Evolutionary conservation across 495 filamentous ascomycete species (phyloP).

Genomic region (Lasiosphaeriaceae sp.): DNA sequence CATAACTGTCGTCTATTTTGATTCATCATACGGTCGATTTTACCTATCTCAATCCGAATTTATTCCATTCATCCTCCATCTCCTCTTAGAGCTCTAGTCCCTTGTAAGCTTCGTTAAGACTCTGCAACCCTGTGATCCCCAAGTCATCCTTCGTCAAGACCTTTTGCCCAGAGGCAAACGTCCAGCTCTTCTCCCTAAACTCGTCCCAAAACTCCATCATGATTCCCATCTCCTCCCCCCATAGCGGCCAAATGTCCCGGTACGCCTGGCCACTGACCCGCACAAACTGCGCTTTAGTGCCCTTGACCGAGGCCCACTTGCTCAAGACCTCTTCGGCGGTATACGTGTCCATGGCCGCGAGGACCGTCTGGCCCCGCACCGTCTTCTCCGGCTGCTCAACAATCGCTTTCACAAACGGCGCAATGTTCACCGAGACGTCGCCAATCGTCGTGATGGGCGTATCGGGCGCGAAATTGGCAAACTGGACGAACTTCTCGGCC

Average conservation of each 20-base stretch:
- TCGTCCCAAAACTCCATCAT: slow-evolving; percentile 41
- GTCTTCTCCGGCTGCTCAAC: slow-evolving; percentile 34
- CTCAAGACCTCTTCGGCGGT: slow-evolving; percentile 34
- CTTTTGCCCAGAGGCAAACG: no score
- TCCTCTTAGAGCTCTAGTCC: no score
- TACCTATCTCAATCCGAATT: no score
- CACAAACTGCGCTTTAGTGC: slow-evolving; percentile 24
- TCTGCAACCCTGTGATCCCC: no score
- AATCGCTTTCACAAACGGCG: slow-evolving; percentile 36
- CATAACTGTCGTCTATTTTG: no score
- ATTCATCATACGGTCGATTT: no score
- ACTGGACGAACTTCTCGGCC: slow-evolving; percentile 31
- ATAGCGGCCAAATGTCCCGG: slow-evolving; percentile 32
- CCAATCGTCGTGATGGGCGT: slow-evolving; percentile 37
- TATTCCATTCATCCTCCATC: no score
- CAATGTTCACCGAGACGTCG: slow-evolving; percentile 35
- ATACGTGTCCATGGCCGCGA: slow-evolving; percentile 21
- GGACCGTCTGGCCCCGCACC: slow-evolving; percentile 28
- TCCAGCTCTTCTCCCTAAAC: slow-evolving; percentile 30
- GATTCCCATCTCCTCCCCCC: slow-evolving; percentile 34
- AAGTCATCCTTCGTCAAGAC: no score
- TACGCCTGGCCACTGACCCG: slow-evolving; percentile 21
- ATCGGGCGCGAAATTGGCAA: slow-evolving; percentile 24
- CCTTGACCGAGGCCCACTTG: slow-evolving; percentile 32
- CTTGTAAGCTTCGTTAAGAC: no score